Conservation (phyloP, 352 stramenopile genomes). For the Phytophthora citrophthora region DNA sequence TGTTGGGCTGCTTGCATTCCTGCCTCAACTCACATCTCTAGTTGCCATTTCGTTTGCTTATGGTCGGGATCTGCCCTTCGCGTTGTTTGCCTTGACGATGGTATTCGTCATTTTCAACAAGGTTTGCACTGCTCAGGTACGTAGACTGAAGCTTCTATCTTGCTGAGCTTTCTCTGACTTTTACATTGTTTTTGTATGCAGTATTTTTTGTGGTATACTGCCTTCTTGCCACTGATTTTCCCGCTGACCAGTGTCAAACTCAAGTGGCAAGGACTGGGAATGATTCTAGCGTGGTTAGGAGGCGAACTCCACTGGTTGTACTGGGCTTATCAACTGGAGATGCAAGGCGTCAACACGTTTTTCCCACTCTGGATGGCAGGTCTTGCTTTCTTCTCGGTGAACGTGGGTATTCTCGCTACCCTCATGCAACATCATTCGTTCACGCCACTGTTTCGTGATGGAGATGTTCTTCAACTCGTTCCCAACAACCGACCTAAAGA, state of each 20-base stretch:
- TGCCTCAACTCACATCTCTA: conserved; percentile 83
- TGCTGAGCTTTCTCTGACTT: conserved; percentile 11
- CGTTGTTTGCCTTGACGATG: conserved; percentile 97
- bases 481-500: conserved; percentile 24
- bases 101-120: conserved; percentile 99
- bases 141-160: conserved; percentile 1
- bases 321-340: conserved; percentile 91
- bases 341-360: conserved; percentile 91
- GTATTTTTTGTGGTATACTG: conserved; percentile 99
- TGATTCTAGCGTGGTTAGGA: conserved; percentile 79
- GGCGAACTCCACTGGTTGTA: conserved; percentile 91
- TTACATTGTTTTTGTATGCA: conserved; percentile 59
- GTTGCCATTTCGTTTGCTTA: conserved; percentile 75
- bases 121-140: conserved; percentile 88
- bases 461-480: conserved; percentile 48
- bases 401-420: conserved; percentile 79
- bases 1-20: conserved; percentile 82
- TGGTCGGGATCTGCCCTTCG: conserved; percentile 91
- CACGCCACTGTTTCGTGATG: conserved; percentile 62
- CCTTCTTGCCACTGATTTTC: conserved; percentile 89
- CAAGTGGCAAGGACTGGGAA: conserved; percentile 64
- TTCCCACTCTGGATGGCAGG: conserved; percentile 87
- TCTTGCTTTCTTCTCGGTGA: conserved; percentile 90
- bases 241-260: conserved; percentile 67
- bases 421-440: conserved; percentile 74